Base-by-base conservation (phyloP, 495 filamentous ascomycete species). In the Halenospora varia region DNA sequence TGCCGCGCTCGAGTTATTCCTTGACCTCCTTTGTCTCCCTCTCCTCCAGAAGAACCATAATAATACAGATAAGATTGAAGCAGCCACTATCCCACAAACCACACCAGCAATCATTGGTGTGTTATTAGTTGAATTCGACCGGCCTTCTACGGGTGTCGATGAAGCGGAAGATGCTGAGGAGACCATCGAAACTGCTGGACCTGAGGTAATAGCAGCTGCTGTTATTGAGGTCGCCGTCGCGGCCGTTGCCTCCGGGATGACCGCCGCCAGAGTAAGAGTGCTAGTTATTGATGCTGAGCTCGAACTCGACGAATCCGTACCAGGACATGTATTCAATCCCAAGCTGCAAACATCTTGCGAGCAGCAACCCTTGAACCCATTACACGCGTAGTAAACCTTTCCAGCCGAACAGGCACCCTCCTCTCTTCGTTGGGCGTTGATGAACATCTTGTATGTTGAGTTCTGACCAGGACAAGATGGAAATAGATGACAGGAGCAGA, bases 81-180 rank as follows among this genome's bases (percentile, higher is more conserved):
- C 1, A 10, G 26, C 51, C 13, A 56, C 59, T 0, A 61, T 19
- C 11, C 50, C 55, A 48, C 46, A 29, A 2, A 59, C 53, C 0
- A 41, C 51, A 25, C 62, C 62, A 13, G 47, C 58, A 26, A 65
- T 59, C 10, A 60, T 53, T 24, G 56, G 39, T 45, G 19, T 26
- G 17, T 58, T 58, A 17, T 46, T 48, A 8, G 56, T 15, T 25
- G 56, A 4, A 35, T 35, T 13, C 13, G 29, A 35, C 13, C 29
- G 29, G 29, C 29, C 29, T 35, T 4, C 4, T 6, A 35, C 29
- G 13, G 29, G 29, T 35, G 29, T 35, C 6, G 6, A 6, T 13
- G n/a, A n/a, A n/a, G n/a, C n/a, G n/a, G 29, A 35, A 35, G 29
- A 13, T 35, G 29, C 13, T 35, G 29, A 35, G 29, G 29, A 4